Evolutionary conservation across 2,329 filamentous ascomycete species (phyloP).

Genomic region (Fusarium sp.): DNA sequence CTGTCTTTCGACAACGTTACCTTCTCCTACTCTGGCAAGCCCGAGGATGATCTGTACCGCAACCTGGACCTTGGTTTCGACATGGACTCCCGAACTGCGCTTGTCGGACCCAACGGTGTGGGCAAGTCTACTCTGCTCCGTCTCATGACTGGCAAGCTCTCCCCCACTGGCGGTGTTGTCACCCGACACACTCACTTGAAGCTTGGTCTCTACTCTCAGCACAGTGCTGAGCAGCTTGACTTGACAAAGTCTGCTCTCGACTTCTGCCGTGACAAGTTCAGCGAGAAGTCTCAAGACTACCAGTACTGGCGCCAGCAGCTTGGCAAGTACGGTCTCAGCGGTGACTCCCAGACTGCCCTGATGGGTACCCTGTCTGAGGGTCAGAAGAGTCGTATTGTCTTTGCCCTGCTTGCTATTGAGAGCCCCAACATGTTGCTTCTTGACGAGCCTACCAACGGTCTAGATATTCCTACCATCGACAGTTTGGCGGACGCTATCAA

Average conservation of each 20-base stretch:
- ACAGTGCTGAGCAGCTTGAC: conserved; percentile 98
- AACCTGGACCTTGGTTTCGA: conserved; percentile 98
- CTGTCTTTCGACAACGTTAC: conserved; percentile 97
- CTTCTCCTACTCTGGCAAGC: conserved; percentile 94
- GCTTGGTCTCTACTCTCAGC: conserved; percentile 97
- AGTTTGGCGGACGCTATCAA: conserved; percentile 98
- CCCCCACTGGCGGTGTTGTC: conserved; percentile 83
- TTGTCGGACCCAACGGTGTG: conserved; percentile 98
- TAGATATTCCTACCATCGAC: conserved; percentile 99
- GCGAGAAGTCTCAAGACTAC: conserved; percentile 91
- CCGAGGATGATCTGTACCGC: conserved; percentile 93
- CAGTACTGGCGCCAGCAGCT: conserved; percentile 99
- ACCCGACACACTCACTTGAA: conserved; percentile 97
- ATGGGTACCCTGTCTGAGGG: conserved; percentile 99
- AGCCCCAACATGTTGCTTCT: conserved; percentile 97
- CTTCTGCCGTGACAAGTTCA: conserved; percentile 97
- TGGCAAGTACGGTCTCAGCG: conserved; percentile 91
- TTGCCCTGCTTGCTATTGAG: conserved; percentile 95
- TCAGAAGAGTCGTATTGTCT: conserved; percentile 98
- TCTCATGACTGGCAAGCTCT: conserved; percentile 96
- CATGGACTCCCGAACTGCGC: conserved; percentile 97
- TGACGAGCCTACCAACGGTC: conserved; percentile 98
- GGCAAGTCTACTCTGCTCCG: conserved; percentile 97
- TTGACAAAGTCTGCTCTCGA: conserved; percentile 97
- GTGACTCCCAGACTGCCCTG: conserved; percentile 93